Evolutionary conservation across 202 grass and related monocot species (phyloP), one percentile per base, ranked within the genome.

Genomic region (Musa balbisiana): DNA sequence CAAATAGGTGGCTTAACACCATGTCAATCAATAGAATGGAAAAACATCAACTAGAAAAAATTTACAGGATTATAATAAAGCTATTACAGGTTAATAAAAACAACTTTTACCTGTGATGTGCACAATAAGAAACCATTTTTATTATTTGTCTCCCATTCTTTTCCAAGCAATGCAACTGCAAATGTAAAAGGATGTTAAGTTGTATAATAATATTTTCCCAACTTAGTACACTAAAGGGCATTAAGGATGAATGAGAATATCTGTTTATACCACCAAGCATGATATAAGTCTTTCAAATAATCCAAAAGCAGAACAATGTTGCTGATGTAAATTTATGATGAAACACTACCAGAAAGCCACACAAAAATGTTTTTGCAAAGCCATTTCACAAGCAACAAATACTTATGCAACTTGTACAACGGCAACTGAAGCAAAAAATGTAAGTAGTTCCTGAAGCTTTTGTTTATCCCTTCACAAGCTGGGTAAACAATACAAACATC

Each of bases 61-160:
- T 20, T 70, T 70, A 43, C 14, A 20, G 58, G 20, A 21, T 8
- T 62, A 9, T 62, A 15, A 62, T 9, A 62, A 15, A 62, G 20
- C 58, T 62, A 62, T 58, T 62, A 22, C 53, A 68, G 24, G 53
- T 27, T 9, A 73, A 9, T 56, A 73, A 73, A 27, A n/a, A 17
- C 6, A 20, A 73, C 20, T 29, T 76, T 64, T 88, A 98, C 95
- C 91, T 84, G 80, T 98, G 95, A 88, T 78, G 76, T 17, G 83
- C 75, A 85, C 95, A 98, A 78, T 92, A 98, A 56, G 95, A 93
- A 79, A 92, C 81, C 82, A 98, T 87, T 75, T 75, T 85, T 82
- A 81, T 84, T 52, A 82, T 60, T 51, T 98, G 77, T 64, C 82
- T 93, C 17, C 90, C 90, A 65, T 84, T 83, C 69, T 77, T 87